phyloP scores from a whole-genome alignment of 179 eudicot species.

The Drosera spatulata region DNA sequence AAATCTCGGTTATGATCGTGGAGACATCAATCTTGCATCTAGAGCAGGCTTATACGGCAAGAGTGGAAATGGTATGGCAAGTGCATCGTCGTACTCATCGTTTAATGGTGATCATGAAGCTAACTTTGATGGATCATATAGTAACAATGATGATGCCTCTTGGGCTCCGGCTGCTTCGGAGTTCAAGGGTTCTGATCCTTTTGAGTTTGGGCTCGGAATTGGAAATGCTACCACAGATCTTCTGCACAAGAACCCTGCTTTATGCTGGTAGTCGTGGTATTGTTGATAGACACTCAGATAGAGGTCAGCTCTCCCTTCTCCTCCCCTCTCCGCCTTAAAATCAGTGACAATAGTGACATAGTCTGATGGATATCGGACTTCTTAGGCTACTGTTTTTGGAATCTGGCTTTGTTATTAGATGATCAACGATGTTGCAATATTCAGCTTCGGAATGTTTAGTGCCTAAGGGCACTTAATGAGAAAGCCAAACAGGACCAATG shows the following conservation, averaged over 20 bases:
- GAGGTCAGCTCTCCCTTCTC: slow-evolving; percentile 6
- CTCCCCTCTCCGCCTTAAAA: too few species aligned
- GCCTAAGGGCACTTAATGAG: too few species aligned
- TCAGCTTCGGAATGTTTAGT: too few species aligned
- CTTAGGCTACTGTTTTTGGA: too few species aligned
- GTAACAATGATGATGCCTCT: slow-evolving; percentile 22
- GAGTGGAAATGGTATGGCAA: slow-evolving; percentile 9
- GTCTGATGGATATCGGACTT: too few species aligned
- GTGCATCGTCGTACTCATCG: slow-evolving; percentile 21
- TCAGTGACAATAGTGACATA: too few species aligned
- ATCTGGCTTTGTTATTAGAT: too few species aligned
- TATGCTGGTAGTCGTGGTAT: slow-evolving; percentile 34
- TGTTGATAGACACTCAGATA: slow-evolving; percentile 12
- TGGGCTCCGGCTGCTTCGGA: slow-evolving; percentile 28
- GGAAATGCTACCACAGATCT: slow-evolving; percentile 41
- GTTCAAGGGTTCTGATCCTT: slow-evolving; percentile 30
- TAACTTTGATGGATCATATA: slow-evolving; percentile 20
- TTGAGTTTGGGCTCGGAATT: slow-evolving; percentile 24
- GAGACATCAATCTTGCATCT: slow-evolving; percentile 18
- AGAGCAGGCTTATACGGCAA: slow-evolving; percentile 12
- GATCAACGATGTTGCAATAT: too few species aligned
- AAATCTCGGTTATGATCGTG: slow-evolving; percentile 20
- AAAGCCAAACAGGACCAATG: too few species aligned
- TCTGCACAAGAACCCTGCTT: slow-evolving; percentile 39
- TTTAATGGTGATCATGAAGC: slow-evolving; percentile 25